These are phyloP conservation scores for Acanthamoeba sp. DNA, from an alignment of 208 protist species.

Conservation along the genomic window DNA sequence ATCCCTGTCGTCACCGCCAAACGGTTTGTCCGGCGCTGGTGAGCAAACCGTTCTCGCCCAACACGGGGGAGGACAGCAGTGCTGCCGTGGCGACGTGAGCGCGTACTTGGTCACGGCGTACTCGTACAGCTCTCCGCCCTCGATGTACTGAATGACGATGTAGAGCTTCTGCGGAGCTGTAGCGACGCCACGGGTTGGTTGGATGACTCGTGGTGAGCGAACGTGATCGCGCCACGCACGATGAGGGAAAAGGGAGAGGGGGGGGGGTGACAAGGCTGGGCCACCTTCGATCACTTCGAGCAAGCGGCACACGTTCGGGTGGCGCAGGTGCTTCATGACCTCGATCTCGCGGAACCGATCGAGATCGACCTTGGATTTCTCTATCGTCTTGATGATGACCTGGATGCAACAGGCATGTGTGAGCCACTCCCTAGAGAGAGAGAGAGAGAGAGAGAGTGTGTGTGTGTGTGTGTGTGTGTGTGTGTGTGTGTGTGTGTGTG, in stretches of 20 bases:
- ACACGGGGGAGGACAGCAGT: neutral
- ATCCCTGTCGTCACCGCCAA: neutral
- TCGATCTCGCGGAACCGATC: constrained; percentile 36
- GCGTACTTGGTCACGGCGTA: neutral
- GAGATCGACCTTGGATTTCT: constrained; percentile 3
- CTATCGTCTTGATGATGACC: neutral
- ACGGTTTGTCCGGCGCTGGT: too few species aligned
- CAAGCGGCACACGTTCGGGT: neutral
- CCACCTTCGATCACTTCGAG: constrained; percentile 56
- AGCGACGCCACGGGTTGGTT: too few species aligned
- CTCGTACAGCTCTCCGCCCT: constrained; percentile 41
- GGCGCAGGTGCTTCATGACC: constrained; percentile 2
- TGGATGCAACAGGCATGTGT: too few species aligned
- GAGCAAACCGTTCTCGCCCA: too few species aligned
- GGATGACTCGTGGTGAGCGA: neutral
- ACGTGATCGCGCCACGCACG: neutral
- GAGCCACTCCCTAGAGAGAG: too few species aligned
- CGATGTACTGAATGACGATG: constrained; percentile 37
- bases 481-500: too few species aligned
- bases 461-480: too few species aligned
- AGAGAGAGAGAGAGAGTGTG: too few species aligned
- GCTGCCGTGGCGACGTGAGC: too few species aligned
- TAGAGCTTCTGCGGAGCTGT: constrained; percentile 20
- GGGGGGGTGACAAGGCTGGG: neutral
- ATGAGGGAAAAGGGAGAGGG: neutral